These are phyloP conservation scores for Chlorella sp. DNA, from an alignment of 139 green algal genomes.

Conservation along the genomic window DNA sequence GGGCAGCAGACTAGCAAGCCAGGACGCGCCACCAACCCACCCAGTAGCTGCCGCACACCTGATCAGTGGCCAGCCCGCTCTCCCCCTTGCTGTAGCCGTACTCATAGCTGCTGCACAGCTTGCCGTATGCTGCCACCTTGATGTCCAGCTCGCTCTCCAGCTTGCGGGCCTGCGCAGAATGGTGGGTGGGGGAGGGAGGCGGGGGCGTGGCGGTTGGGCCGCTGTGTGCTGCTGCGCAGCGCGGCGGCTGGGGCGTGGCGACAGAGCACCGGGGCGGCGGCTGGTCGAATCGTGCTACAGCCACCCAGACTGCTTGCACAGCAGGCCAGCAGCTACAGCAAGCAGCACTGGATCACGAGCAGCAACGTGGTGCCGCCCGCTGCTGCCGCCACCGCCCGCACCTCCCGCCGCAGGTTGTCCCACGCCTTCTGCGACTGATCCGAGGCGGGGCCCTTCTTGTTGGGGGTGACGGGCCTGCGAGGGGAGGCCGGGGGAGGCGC, in stretches of 20 bases:
- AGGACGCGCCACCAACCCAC: no score
- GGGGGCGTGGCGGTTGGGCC: background rate
- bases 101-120: constrained; percentile 83
- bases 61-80: constrained; percentile 53
- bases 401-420: constrained; percentile 53
- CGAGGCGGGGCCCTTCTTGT: background rate
- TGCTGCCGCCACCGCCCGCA: constrained; percentile 14
- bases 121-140: constrained; percentile 88
- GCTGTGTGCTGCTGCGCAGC: no score
- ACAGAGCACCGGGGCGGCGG: no score
- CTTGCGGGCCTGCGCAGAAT: constrained; percentile 74
- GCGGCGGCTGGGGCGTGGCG: no score
- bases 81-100: constrained; percentile 58
- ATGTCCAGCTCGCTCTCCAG: constrained; percentile 93
- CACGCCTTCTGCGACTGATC: constrained; percentile 32
- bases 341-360: no score
- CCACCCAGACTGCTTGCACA: no score
- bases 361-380: background rate
- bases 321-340: no score
- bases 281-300: no score
- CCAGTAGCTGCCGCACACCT: constrained; percentile 20
- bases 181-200: background rate
- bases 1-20: no score
- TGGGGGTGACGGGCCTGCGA: constrained; percentile 4
- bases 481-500: background rate